Percentiles rank a stretch among this genome's conserved stretches.
These are phyloP conservation scores for Discostella stelligeroides DNA, from an alignment of 108 stramenopile species.

Conservation along the genomic window DNA sequence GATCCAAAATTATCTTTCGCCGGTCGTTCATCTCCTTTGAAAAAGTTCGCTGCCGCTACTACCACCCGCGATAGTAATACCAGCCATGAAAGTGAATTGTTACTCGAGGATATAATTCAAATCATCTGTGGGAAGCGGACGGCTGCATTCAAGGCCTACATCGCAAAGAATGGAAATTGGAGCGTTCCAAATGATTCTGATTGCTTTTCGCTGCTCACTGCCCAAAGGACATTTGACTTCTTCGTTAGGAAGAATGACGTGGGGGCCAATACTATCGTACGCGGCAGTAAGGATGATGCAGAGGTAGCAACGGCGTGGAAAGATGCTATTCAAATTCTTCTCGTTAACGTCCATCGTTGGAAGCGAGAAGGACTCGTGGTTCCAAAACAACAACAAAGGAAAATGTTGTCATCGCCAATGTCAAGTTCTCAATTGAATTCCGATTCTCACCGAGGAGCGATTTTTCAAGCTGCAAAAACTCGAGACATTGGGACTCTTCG, in stretches of 20 bases:
- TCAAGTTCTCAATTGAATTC: slow-evolving; percentile 11
- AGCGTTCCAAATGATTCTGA: slow-evolving; percentile 26
- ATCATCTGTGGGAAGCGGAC: slow-evolving; percentile 17
- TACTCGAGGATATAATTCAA: slow-evolving; percentile 22
- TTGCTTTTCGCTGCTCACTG: slow-evolving; percentile 32
- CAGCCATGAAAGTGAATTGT: slow-evolving; percentile 13
- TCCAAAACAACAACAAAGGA: neutral
- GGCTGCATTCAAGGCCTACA: slow-evolving; percentile 32
- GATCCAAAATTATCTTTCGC: slow-evolving; percentile 14
- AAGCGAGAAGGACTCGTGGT: neutral
- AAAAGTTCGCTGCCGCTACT: neutral
- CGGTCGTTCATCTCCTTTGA: slow-evolving; percentile 9
- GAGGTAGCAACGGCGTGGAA: slow-evolving; percentile 15
- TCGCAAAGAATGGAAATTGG: slow-evolving; percentile 19
- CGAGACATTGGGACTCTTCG: slow-evolving; percentile 30
- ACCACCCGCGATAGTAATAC: slow-evolving; percentile 11
- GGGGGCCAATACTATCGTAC: too few species aligned
- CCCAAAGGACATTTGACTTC: slow-evolving; percentile 33
- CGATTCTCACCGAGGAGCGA: slow-evolving; percentile 8
- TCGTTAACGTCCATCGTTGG: slow-evolving; percentile 14
- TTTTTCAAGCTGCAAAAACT: slow-evolving; percentile 32
- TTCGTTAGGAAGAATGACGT: slow-evolving; percentile 12
- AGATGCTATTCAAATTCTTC: slow-evolving; percentile 15
- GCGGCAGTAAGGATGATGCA: slow-evolving; percentile 6
- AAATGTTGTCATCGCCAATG: neutral